A percentile compares a stretch with the other conserved stretches of the same genome.
These are phyloP conservation scores for Zoysia matrella DNA, from an alignment of 202 grass and related monocot species.

Conservation along the genomic window DNA sequence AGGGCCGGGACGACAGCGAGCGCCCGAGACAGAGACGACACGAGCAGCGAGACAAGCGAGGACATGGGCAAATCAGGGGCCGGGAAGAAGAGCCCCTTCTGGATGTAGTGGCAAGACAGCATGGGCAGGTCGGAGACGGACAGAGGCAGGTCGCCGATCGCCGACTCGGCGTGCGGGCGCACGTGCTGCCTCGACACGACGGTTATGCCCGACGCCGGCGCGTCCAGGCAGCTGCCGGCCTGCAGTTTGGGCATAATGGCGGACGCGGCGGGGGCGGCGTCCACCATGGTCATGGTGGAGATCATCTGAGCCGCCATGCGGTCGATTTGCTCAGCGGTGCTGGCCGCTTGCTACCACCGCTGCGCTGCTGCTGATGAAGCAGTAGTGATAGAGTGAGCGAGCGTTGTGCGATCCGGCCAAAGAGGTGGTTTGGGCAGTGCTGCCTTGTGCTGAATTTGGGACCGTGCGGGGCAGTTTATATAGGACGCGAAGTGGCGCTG, in stretches of 20 bases:
- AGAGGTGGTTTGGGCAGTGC: conserved; percentile 48
- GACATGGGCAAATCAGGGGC: conserved; percentile 59
- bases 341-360: conserved; percentile 1
- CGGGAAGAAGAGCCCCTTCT: conserved; percentile 95
- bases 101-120: conserved; percentile 99
- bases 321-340: background rate
- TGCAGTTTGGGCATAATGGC: conserved; percentile 44
- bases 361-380: conserved; percentile 33
- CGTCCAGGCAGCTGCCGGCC: conserved; percentile 41
- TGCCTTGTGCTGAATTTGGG: conserved; percentile 40
- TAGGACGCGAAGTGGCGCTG: conserved; percentile 38
- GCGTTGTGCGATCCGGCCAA: conserved; percentile 24
- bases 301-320: conserved; percentile 59
- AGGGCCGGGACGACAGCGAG: conserved; percentile 69
- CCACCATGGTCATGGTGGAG: conserved; percentile 56
- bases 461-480: conserved; percentile 47
- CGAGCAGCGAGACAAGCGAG: conserved; percentile 62
- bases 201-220: conserved; percentile 62
- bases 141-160: conserved; percentile 64
- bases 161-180: conserved; percentile 53
- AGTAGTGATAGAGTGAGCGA: background rate
- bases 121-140: conserved; percentile 98
- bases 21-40: conserved; percentile 67
- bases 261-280: conserved; percentile 2
- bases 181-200: conserved; percentile 70